A percentile compares a stretch with the other conserved stretches of the same genome.
These are phyloP conservation scores for Chaetomiaceae sp. DNA, from an alignment of 2,329 filamentous ascomycete genomes.

Conservation along the genomic window DNA sequence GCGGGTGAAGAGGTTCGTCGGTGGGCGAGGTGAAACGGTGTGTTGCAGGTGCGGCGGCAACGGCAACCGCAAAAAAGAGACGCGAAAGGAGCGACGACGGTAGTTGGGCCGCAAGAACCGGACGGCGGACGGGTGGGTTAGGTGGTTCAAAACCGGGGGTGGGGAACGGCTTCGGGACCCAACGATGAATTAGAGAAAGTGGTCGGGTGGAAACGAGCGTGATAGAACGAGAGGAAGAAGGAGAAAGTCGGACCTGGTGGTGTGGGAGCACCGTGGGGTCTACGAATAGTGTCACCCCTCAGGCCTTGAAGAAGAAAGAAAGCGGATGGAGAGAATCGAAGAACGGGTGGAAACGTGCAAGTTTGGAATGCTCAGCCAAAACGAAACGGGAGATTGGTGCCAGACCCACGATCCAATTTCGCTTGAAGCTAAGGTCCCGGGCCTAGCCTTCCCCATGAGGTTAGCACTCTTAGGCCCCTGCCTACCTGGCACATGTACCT, in stretches of 20 bases:
- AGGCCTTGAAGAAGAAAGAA: constrained; percentile 18
- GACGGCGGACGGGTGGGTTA: no score
- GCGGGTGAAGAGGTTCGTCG: constrained; percentile 3
- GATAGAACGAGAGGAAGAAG: constrained; percentile 23
- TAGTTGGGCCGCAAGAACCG: background rate
- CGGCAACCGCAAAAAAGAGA: constrained; percentile 11
- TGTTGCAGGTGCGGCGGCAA: constrained; percentile 16
- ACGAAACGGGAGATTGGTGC: constrained; percentile 23
- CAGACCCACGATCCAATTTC: constrained; percentile 26
- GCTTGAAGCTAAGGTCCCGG: constrained; percentile 26
- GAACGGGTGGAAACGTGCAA: constrained; percentile 16
- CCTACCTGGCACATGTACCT: background rate
- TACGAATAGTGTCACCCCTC: constrained; percentile 24
- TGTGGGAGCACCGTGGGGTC: constrained; percentile 19
- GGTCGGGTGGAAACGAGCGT: constrained; percentile 20
- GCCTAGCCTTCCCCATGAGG: constrained; percentile 18
- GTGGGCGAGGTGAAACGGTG: constrained; percentile 11
- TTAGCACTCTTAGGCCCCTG: constrained; percentile 20
- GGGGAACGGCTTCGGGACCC: constrained; percentile 1
- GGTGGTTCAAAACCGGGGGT: background rate
- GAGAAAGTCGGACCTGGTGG: constrained; percentile 17
- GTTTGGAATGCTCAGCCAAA: constrained; percentile 17
- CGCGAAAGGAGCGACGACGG: constrained; percentile 13
- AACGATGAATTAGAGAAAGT: background rate
- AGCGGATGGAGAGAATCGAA: constrained; percentile 18